A percentile compares a stretch with the other conserved stretches of the same genome.
Conservation (phyloP, 1,139 yeast species). For the Lodderomyces parapsilosis region DNA sequence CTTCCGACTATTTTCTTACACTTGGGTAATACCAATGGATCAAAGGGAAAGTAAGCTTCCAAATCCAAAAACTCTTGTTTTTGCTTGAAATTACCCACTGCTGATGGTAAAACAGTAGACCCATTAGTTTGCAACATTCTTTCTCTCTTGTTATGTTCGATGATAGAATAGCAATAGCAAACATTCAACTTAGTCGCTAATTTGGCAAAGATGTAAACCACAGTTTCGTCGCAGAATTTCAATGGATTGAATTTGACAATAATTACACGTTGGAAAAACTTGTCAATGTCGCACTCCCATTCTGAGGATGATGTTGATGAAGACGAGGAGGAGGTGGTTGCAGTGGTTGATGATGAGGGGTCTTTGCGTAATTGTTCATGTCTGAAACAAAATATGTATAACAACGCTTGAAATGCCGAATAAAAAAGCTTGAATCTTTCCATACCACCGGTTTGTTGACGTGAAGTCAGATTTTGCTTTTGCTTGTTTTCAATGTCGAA, state of each 20-base stretch:
- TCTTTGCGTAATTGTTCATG: constrained; percentile 54
- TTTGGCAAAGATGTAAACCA: constrained; percentile 90
- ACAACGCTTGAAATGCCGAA: constrained; percentile 88
- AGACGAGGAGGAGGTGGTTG: background rate
- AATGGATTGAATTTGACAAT: constrained; percentile 90
- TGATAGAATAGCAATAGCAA: constrained; percentile 89
- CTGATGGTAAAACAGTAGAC: constrained; percentile 24
- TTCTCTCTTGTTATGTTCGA: constrained; percentile 85
- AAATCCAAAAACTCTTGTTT: constrained; percentile 82
- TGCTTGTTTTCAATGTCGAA: constrained; percentile 38
- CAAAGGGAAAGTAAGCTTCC: constrained; percentile 94
- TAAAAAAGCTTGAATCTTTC: constrained; percentile 83
- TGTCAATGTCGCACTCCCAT: constrained; percentile 86
- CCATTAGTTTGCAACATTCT: constrained; percentile 41
- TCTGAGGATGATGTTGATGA: constrained; percentile 25
- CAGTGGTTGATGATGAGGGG: constrained; percentile 14
- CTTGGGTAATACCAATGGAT: constrained; percentile 74
- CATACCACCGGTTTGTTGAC: constrained; percentile 52
- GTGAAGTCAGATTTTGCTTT: constrained; percentile 5
- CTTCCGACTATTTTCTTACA: constrained; percentile 53
- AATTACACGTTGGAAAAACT: constrained; percentile 82
- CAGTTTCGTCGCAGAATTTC: constrained; percentile 90
- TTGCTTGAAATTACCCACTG: constrained; percentile 43
- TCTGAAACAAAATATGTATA: constrained; percentile 90
- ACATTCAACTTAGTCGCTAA: constrained; percentile 87